Conservation (phyloP, 2,329 filamentous ascomycete genomes). For the Talaromyces atroroseus region DNA sequence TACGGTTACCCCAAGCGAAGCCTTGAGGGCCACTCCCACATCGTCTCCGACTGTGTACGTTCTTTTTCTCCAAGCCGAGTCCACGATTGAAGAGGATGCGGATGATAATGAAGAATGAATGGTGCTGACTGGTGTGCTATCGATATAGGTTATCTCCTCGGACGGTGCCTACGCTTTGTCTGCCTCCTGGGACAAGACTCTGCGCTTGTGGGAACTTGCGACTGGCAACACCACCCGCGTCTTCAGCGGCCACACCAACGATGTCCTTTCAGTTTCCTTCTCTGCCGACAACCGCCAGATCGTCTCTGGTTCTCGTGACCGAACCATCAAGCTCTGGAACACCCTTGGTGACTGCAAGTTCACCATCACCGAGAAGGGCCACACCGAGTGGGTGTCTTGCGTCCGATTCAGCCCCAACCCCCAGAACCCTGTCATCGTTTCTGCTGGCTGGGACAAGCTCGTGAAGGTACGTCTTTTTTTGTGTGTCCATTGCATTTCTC, state of each 20-base stretch:
- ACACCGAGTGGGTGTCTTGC: conserved; percentile 99
- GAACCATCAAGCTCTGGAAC: conserved; percentile 99
- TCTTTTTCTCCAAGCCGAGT: conserved; percentile 21
- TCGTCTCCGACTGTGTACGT: conserved; percentile 99
- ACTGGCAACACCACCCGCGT: conserved; percentile 95
- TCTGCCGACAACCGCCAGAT: conserved; percentile 99
- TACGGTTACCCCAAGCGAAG: conserved; percentile 99
- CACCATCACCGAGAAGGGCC: conserved; percentile 99
- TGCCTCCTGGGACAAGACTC: conserved; percentile 99
- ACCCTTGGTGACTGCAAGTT: conserved; percentile 99
- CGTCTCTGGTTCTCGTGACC: conserved; percentile 96
- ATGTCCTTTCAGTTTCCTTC: conserved; percentile 99
- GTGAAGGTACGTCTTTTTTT: conserved; percentile 74
- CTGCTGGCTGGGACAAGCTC: conserved; percentile 98
- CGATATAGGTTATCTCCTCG: conserved; percentile 85
- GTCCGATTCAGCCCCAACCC: conserved; percentile 99
- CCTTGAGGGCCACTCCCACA: conserved; percentile 98
- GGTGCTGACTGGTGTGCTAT: conserved; percentile 23
- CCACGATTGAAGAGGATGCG: conserved; percentile 2
- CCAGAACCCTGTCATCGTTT: conserved; percentile 99
- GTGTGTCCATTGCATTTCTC: conserved; percentile 15
- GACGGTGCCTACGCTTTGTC: conserved; percentile 99
- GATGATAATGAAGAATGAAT: not conserved
- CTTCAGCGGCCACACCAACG: conserved; percentile 99
- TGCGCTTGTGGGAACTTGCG: conserved; percentile 98